Base-by-base conservation (phyloP, 805 yeast genomes). In the Yarrowia bubula region DNA sequence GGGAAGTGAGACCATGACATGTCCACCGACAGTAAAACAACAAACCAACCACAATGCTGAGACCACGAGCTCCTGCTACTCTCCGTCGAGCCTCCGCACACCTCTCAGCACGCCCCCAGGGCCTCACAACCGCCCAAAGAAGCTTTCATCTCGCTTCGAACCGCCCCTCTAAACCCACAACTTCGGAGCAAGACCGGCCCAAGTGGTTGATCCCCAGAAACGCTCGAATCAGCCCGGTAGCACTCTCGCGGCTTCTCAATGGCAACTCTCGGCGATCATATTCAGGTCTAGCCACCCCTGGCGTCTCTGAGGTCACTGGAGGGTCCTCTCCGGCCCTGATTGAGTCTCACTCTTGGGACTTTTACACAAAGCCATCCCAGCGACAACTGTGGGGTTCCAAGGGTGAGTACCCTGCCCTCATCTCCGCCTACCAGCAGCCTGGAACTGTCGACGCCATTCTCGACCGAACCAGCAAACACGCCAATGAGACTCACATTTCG, bases 271-370 rank as follows among this genome's bases (percentile, higher is more conserved):
- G 37, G 28, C 63, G 64, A 2, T n/a, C 35, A 8, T n/a, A 58
- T 32, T 58, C 64, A 4, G 64, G 64, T 9, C 11, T 58, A 10
- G 9, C 33, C 9, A 43, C 50, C 4, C 51, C 51, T 13, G 64
- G 64, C 8, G 22, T 42, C 3, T 17, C 51, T 43, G 64, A 58
- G 64, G 64, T 58, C 50, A 33, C 47, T 15, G 64, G 64, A 6
- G 42, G 18, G 37, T 35, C 50, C 9, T 35, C 50, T 22, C 51
- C 64, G 4, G 43, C 64, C 13, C 51, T 58, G 51, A 58, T 58
- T 15, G 64, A 58, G 42, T 15, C 33, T 8, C 50, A 44, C 64
- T 58, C 64, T 3, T 58, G 64, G 64, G 64, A 58, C 43, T 58
- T 32, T 22, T 58, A 8, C 51, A 58, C 50, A 14, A 22, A 18